Percentiles rank a stretch among this genome's conserved stretches.
These are phyloP conservation scores for Otatea glauca DNA, from an alignment of 176 grass and related monocot species.

Conservation along the genomic window DNA sequence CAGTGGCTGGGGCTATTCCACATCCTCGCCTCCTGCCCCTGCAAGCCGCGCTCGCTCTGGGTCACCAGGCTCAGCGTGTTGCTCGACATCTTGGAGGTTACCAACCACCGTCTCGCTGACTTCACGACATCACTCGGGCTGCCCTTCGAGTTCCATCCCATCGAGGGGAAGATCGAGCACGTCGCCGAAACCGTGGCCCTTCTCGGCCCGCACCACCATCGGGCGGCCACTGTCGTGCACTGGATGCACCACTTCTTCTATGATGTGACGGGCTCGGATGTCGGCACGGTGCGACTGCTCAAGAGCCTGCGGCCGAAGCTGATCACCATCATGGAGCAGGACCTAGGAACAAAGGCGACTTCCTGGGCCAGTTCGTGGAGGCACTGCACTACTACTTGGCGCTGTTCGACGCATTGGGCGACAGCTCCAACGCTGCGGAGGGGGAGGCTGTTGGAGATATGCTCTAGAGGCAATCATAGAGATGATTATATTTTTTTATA, in stretches of 20 bases:
- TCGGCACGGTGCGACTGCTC: slow-evolving; percentile 60
- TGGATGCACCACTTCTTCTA: slow-evolving; percentile 98
- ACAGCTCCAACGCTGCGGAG: slow-evolving; percentile 53
- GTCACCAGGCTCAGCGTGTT: slow-evolving; percentile 81
- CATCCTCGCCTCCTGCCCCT: slow-evolving; percentile 75
- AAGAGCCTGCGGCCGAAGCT: slow-evolving; percentile 67
- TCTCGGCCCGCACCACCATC: slow-evolving; percentile 50
- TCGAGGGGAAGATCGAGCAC: slow-evolving; percentile 86
- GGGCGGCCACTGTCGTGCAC: slow-evolving; percentile 76
- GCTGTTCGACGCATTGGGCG: slow-evolving; percentile 85
- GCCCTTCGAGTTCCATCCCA: slow-evolving; percentile 73
- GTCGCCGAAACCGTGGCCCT: slow-evolving; percentile 43
- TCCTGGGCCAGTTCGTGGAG: slow-evolving; percentile 85
- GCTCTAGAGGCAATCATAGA: too few relatives aligned
- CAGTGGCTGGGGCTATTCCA: slow-evolving; percentile 94
- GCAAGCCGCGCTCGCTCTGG: slow-evolving; percentile 61
- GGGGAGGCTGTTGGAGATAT: too few relatives aligned
- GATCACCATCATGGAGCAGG: slow-evolving; percentile 92
- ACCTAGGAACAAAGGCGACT: slow-evolving; percentile 73
- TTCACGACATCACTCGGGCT: slow-evolving; percentile 66
- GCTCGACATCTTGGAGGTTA: slow-evolving; percentile 78
- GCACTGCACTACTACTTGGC: slow-evolving; percentile 97
- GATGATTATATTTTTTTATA: too few relatives aligned
- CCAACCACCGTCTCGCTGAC: slow-evolving; percentile 73
- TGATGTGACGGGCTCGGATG: slow-evolving; percentile 87